Evolutionary conservation across 495 filamentous ascomycete genomes (phyloP).

Genomic region (Viridothelium virens): DNA sequence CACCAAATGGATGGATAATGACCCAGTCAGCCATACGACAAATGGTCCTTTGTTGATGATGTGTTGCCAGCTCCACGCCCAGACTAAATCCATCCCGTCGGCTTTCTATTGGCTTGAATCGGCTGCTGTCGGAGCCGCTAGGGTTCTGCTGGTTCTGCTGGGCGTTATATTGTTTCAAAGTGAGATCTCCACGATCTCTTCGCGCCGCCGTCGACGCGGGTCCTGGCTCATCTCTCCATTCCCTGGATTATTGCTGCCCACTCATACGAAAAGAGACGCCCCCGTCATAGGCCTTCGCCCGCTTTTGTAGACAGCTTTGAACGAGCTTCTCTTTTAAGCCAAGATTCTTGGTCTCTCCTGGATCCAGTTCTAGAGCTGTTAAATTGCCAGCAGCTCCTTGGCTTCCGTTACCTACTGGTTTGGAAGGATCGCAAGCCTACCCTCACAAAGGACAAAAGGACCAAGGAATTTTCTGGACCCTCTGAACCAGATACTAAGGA

Average conservation of each 20-base stretch:
- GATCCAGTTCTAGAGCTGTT: not conserved
- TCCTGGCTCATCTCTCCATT: conserved; percentile 1
- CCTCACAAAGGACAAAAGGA: not conserved
- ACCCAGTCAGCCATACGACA: not conserved
- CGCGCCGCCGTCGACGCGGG: not conserved
- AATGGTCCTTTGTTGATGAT: not conserved
- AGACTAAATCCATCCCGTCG: not conserved
- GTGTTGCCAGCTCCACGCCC: not conserved
- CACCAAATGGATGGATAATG: not conserved
- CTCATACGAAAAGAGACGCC: not conserved
- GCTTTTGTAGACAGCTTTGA: not conserved
- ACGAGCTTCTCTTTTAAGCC: not conserved
- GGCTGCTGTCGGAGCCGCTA: conserved; percentile 4
- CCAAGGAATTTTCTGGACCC: not conserved
- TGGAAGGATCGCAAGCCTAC: not conserved
- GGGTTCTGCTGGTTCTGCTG: not conserved
- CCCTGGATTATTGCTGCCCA: not conserved
- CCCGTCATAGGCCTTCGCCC: not conserved
- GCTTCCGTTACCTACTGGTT: not conserved
- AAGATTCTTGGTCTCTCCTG: not conserved
- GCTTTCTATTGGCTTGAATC: conserved; percentile 5
- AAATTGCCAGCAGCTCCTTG: not conserved
- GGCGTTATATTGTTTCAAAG: conserved; percentile 4
- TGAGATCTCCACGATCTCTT: not conserved
- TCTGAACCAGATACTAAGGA: not conserved